phyloP scores from a whole-genome alignment of 805 yeast genomes.

The Kuraishia hungarica region DNA sequence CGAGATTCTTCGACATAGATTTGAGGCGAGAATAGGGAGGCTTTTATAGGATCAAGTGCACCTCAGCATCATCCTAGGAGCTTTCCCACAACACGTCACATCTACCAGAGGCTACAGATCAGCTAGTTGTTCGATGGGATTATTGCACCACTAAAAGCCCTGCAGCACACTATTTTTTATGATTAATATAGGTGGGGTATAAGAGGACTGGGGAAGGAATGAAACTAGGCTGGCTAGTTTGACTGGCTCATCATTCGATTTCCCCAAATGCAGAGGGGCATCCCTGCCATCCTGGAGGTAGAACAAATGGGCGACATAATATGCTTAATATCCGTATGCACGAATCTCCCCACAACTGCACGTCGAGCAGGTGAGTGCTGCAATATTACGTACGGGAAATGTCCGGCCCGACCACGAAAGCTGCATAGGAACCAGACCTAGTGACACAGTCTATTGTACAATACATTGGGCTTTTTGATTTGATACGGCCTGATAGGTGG shows the following conservation, averaged over 20 bases:
- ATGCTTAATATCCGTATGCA: background rate
- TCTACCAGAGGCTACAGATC: background rate
- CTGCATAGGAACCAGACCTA: background rate
- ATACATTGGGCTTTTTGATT: too few relatives aligned
- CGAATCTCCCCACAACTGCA: background rate
- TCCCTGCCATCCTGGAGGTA: background rate
- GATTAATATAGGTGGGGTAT: background rate
- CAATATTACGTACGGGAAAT: background rate
- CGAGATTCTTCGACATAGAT: too few relatives aligned
- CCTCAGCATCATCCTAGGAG: background rate
- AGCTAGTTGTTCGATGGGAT: background rate
- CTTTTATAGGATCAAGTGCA: background rate
- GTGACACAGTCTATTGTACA: too few relatives aligned
- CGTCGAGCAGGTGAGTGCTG: background rate
- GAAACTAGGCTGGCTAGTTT: background rate
- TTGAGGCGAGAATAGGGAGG: background rate
- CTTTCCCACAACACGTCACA: background rate
- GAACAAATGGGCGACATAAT: background rate
- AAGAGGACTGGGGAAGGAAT: background rate
- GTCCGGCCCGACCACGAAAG: background rate
- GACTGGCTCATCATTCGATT: too few relatives aligned
- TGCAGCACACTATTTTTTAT: too few relatives aligned
- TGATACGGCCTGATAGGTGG: too few relatives aligned
- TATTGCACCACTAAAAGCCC: background rate
- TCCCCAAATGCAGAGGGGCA: background rate